These are phyloP conservation scores for Apiospora arundinis DNA, from an alignment of 2,329 filamentous ascomycete species.

Conservation along the genomic window DNA sequence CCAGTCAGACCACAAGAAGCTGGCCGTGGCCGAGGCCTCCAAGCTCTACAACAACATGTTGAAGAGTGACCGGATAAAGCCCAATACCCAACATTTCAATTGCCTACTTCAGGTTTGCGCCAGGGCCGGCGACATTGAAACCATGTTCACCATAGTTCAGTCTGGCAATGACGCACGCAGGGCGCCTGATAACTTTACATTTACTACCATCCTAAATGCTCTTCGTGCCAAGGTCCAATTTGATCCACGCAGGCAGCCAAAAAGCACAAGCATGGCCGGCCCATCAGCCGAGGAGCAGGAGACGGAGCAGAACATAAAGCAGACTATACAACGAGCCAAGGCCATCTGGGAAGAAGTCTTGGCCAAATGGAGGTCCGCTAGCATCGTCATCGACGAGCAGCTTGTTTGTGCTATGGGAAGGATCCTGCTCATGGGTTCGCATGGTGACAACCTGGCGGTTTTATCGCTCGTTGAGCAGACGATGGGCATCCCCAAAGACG, in stretches of 20 bases:
- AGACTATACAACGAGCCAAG: slow-evolving; percentile 69
- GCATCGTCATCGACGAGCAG: slow-evolving; percentile 76
- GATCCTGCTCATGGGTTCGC: slow-evolving; percentile 70
- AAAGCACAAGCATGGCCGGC: slow-evolving; percentile 33
- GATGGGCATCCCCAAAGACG: slow-evolving; percentile 72
- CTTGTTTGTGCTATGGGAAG: slow-evolving; percentile 83
- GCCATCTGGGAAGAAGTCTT: slow-evolving; percentile 83
- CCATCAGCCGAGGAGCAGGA: slow-evolving; percentile 33
- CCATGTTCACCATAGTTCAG: slow-evolving; percentile 78
- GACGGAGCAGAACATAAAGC: slow-evolving; percentile 43
- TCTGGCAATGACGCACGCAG: slow-evolving; percentile 70
- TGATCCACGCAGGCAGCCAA: slow-evolving; percentile 28
- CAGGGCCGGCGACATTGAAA: slow-evolving; percentile 76
- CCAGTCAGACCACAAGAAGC: slow-evolving; percentile 58
- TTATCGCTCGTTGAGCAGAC: slow-evolving; percentile 81
- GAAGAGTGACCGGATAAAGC: slow-evolving; percentile 66
- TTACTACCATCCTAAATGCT: slow-evolving; percentile 82
- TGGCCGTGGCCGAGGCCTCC: slow-evolving; percentile 72
- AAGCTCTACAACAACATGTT: slow-evolving; percentile 80
- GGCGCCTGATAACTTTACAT: slow-evolving; percentile 75
- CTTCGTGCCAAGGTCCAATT: slow-evolving; percentile 59
- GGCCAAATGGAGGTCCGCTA: slow-evolving; percentile 74
- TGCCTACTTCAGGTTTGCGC: slow-evolving; percentile 85
- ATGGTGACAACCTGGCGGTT: slow-evolving; percentile 72
- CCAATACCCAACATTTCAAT: slow-evolving; percentile 85